A percentile compares a stretch with the other conserved stretches of the same genome.
Conservation (phyloP, 305 asterid genomes). For the Fraxinus dipetala region DNA sequence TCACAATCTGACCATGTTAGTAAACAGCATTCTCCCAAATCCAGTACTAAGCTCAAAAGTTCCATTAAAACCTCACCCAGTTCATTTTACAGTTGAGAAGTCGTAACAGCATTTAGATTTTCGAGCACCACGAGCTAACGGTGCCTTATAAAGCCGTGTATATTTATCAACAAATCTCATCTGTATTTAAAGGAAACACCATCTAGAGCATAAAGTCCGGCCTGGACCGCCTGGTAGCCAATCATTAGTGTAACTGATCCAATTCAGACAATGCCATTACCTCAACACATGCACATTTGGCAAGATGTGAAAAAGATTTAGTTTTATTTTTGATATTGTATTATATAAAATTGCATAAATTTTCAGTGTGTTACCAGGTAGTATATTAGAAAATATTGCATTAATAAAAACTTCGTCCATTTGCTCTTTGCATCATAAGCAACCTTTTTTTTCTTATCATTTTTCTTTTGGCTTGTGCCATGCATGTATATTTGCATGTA, state of each 20-base stretch:
- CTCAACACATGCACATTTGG: not conserved
- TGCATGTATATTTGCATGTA: not conserved
- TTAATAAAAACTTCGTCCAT: not conserved
- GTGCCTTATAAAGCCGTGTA: not conserved
- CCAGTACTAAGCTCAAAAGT: not conserved
- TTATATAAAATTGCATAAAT: not conserved
- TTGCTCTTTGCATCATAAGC: not conserved
- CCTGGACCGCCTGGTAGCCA: not conserved
- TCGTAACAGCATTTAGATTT: not conserved
- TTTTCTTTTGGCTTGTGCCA: not conserved
- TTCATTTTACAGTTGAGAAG: not conserved
- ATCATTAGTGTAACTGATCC: not conserved
- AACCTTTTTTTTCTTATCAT: not conserved
- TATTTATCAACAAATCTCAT: not conserved
- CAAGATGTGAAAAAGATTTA: not conserved
- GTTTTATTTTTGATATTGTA: not conserved
- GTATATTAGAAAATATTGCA: not conserved
- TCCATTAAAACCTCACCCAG: not conserved
- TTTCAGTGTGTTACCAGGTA: not conserved
- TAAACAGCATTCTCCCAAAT: not conserved
- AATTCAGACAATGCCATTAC: not conserved
- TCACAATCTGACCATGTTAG: slow-evolving; percentile 1
- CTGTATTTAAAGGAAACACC: not conserved
- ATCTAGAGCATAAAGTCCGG: not conserved
- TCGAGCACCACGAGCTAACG: not conserved